These are phyloP conservation scores for Russula vinacea DNA, from an alignment of 768 basidiomycete genomes.

Conservation along the genomic window DNA sequence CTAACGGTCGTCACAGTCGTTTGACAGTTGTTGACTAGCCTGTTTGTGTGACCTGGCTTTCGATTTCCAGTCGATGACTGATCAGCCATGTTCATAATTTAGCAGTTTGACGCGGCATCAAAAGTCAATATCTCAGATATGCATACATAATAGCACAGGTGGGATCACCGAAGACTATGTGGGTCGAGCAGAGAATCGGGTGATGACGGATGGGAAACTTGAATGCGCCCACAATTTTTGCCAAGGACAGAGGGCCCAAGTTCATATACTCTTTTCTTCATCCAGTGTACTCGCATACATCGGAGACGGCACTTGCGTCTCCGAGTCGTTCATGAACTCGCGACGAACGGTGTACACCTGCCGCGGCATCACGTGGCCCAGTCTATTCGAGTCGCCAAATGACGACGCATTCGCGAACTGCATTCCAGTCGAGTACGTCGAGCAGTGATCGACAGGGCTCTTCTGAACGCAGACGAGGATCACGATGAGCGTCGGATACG, in stretches of 20 bases:
- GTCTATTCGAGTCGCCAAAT: background rate
- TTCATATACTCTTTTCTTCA: slow-evolving; percentile 15
- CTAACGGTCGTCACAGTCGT: too few relatives aligned
- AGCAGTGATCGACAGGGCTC: slow-evolving; percentile 19
- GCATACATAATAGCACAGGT: too few relatives aligned
- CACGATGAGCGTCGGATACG: slow-evolving; percentile 23
- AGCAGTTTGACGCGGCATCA: too few relatives aligned
- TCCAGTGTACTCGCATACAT: slow-evolving; percentile 14
- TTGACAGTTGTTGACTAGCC: too few relatives aligned
- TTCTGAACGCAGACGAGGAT: slow-evolving; percentile 24
- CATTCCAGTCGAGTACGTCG: slow-evolving; percentile 17
- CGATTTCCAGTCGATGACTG: too few relatives aligned
- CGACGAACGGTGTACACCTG: slow-evolving; percentile 14
- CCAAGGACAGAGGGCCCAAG: too few relatives aligned
- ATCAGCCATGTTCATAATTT: too few relatives aligned
- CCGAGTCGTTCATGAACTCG: slow-evolving; percentile 13
- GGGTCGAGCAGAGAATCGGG: background rate
- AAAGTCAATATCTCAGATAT: too few relatives aligned
- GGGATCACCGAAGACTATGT: background rate
- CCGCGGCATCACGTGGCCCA: background rate
- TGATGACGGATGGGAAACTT: background rate
- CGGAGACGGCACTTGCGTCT: slow-evolving; percentile 17
- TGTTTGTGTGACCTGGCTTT: too few relatives aligned
- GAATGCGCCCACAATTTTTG: background rate
- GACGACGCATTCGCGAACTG: slow-evolving; percentile 5